Conservation (phyloP, 2,329 filamentous ascomycete genomes). For the Ophiocordyceps camponoti-leonardi region DNA sequence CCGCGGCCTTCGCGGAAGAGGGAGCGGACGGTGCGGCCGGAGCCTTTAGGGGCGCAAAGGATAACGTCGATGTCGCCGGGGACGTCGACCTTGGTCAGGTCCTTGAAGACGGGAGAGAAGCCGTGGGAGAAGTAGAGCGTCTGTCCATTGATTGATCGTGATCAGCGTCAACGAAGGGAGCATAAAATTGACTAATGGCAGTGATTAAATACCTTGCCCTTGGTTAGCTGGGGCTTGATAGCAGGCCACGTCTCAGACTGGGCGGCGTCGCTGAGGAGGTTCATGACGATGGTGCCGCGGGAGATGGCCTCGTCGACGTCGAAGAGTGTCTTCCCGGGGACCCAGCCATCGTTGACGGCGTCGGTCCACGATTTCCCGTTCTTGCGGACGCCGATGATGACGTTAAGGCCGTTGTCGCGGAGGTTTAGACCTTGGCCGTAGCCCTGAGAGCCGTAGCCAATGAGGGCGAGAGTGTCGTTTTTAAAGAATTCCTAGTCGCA, state of each 20-base stretch:
- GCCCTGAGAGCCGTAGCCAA: constrained; percentile 94
- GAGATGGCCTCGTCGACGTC: constrained; percentile 92
- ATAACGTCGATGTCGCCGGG: constrained; percentile 95
- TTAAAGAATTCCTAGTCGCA: constrained; percentile 99
- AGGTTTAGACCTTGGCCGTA: constrained; percentile 99
- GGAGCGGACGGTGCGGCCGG: constrained; percentile 92
- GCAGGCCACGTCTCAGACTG: constrained; percentile 97
- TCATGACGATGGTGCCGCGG: constrained; percentile 94
- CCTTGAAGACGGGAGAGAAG: constrained; percentile 99
- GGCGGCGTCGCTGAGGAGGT: constrained; percentile 92
- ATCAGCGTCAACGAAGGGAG: too few relatives aligned
- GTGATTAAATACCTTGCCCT: constrained; percentile 99
- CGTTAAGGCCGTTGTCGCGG: constrained; percentile 97
- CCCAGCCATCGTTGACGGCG: constrained; percentile 91
- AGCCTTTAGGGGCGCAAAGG: constrained; percentile 97
- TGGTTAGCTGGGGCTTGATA: constrained; percentile 94
- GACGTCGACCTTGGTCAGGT: constrained; percentile 96
- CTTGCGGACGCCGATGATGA: constrained; percentile 98
- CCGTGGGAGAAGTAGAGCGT: constrained; percentile 99
- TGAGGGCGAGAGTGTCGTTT: constrained; percentile 96
- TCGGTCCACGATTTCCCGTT: constrained; percentile 98
- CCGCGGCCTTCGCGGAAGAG: constrained; percentile 98
- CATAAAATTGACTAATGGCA: too few relatives aligned
- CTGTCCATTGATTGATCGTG: too few relatives aligned
- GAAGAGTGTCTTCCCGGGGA: constrained; percentile 96